A percentile compares a stretch with the other conserved stretches of the same genome.
Conservation (phyloP, 441 rosid genomes). For the Pelargonium australe region DNA sequence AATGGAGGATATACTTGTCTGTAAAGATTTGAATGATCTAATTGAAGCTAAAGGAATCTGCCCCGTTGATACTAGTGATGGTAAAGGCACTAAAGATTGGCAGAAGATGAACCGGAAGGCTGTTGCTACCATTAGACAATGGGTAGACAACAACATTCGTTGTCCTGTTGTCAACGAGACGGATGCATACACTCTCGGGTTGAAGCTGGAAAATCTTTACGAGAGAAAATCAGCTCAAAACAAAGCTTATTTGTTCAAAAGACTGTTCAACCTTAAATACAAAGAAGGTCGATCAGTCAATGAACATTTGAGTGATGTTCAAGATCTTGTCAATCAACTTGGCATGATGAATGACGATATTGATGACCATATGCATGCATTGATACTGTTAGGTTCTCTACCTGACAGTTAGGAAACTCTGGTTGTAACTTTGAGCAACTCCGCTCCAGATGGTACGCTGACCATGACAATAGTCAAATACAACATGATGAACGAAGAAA, state of each 20-base stretch:
- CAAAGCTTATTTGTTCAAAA: background rate
- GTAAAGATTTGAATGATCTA: too few relatives aligned
- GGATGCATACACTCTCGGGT: background rate
- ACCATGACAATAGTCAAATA: background rate
- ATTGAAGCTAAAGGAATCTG: too few relatives aligned
- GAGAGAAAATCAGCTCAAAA: background rate
- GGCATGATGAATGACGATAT: background rate
- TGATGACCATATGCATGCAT: constrained; percentile 1
- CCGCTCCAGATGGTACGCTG: background rate
- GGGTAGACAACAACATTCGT: too few relatives aligned
- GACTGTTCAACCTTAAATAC: background rate
- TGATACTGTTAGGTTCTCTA: background rate
- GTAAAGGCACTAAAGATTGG: too few relatives aligned
- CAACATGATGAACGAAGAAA: background rate
- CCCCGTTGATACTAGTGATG: too few relatives aligned
- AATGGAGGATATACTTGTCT: too few relatives aligned
- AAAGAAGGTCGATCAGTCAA: background rate
- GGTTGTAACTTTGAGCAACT: background rate
- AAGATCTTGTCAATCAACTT: background rate
- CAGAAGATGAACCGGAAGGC: too few relatives aligned
- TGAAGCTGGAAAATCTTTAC: background rate
- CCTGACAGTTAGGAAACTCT: background rate
- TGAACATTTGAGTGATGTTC: background rate
- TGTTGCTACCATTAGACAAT: too few relatives aligned
- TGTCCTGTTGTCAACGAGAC: too few relatives aligned